These are phyloP conservation scores for Pseudoscleropodium purum DNA, from an alignment of 225 moss, liverwort and hornwort species.

Conservation along the genomic window DNA sequence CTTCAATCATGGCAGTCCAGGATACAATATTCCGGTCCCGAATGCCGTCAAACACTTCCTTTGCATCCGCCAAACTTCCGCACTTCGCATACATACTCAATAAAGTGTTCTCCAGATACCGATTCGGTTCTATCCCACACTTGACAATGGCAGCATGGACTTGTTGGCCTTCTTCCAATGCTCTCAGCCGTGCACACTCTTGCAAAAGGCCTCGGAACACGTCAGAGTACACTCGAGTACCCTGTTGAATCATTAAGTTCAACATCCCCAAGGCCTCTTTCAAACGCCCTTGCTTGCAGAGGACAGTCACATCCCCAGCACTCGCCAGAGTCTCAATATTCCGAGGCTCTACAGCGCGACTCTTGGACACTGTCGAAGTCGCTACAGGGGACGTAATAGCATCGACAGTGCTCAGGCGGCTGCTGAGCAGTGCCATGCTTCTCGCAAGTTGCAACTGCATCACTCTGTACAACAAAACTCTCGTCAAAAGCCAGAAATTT, in stretches of 20 bases:
- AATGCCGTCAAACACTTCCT: conserved; percentile 27
- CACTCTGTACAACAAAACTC: not conserved
- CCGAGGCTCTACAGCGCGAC: not conserved
- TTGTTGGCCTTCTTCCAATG: conserved; percentile 31
- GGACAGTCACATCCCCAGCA: conserved; percentile 28
- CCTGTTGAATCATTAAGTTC: conserved; percentile 24
- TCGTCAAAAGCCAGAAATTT: not conserved
- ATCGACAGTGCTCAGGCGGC: conserved; percentile 10
- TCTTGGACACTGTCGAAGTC: not conserved
- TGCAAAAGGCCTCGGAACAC: conserved; percentile 38
- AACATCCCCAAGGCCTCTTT: conserved; percentile 27
- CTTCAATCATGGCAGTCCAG: conserved; percentile 65
- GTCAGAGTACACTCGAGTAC: conserved; percentile 31
- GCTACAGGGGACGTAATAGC: not conserved
- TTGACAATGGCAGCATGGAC: conserved; percentile 31
- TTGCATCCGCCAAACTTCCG: conserved; percentile 37
- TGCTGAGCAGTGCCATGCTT: not conserved
- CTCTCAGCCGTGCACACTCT: conserved; percentile 37
- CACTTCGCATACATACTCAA: conserved; percentile 59
- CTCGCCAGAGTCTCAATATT: not conserved
- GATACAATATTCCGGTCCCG: conserved; percentile 32
- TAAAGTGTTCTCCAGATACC: conserved; percentile 46
- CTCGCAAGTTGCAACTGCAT: conserved; percentile 8
- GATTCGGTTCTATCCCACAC: conserved; percentile 31
- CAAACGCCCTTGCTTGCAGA: conserved; percentile 36